phyloP scores from a whole-genome alignment of 331 rosid species.

The Cydonia oblonga region DNA sequence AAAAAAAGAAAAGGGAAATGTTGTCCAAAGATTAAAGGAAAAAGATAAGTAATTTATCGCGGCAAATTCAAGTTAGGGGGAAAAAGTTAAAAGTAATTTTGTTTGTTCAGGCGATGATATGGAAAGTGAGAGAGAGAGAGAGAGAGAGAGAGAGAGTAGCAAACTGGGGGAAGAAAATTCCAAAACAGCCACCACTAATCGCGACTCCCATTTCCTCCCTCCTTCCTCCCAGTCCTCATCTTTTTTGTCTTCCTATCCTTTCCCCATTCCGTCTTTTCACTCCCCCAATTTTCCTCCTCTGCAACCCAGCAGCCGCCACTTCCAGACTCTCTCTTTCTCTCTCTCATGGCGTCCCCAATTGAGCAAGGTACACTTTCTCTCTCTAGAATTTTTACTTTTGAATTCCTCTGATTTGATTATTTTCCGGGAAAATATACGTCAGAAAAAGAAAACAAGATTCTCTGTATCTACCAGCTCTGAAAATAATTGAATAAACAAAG shows the following conservation, averaged over 20 bases:
- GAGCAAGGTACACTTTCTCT: constrained; percentile 9
- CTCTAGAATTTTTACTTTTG: background rate
- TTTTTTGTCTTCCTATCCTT: background rate
- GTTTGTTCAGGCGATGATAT: background rate
- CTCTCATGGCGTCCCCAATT: constrained; percentile 19
- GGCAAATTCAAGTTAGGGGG: too few species aligned
- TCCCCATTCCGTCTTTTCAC: background rate
- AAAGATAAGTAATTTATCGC: too few species aligned
- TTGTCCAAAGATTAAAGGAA: background rate
- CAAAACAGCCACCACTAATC: background rate
- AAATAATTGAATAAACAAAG: background rate
- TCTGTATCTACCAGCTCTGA: background rate
- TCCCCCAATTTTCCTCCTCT: background rate
- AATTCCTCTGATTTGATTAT: background rate
- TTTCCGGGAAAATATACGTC: background rate
- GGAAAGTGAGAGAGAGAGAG: background rate
- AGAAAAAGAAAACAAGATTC: background rate
- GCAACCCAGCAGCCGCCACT: background rate
- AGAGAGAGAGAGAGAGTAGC: background rate
- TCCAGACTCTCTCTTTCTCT: background rate
- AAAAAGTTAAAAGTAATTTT: background rate
- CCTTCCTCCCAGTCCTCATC: constrained; percentile 2
- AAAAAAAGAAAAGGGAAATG: too few species aligned
- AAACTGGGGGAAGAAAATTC: background rate
- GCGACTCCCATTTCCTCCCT: background rate